Evolutionary conservation across 139 green algal species (phyloP), one percentile per base, ranked within the genome.

Genomic region (Auxenochlorella pyrenoidosa): DNA sequence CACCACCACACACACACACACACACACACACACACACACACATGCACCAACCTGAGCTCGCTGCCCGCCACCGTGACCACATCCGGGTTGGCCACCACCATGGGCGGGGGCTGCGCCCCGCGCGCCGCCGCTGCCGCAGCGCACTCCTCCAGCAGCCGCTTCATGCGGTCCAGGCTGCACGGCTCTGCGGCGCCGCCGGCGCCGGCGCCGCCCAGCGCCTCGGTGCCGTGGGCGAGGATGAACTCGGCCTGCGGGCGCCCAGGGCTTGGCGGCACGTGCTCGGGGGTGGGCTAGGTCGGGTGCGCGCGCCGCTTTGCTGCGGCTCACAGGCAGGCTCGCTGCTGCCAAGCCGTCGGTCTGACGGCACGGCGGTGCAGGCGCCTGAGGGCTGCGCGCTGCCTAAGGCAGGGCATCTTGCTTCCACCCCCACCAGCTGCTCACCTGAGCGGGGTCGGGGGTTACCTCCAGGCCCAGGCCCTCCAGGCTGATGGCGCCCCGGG

Each of bases 21-120:
- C n/a, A n/a, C n/a, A 4, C 4, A 16, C 59, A 3, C 59, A 36
- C 65, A 38, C 71, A 3, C 71, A 47, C 22, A 22, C 12, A 18
- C 36, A 1, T 41, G 0, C 41, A 3, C 79, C 26, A 60, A 85
- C 80, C 80, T 76, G 21, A 85, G 80, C 30, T 82, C 75, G 32
- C 66, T 77, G 15, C 91, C 92, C 32, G 81, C 54, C 38, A 95
- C 92, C 3, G 93, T 96, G 0, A 97, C 94, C 4, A 97, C 41
- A 80, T 97, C 96, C 15, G 96, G 96, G 88, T 98, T 98, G 26
- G 96, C 96, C 0, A 98, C 91, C 1, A 98, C 82, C 92, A 98
- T 92, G 19, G 95, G 95, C 24, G 93, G 40, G 30, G 30, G 54
- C 3, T 32, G n/a, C 34, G 66, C 68, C 30, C 59, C 40, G 58